Base-by-base conservation (phyloP, 2,329 filamentous ascomycete genomes). In the Diplodia sapinea region DNA sequence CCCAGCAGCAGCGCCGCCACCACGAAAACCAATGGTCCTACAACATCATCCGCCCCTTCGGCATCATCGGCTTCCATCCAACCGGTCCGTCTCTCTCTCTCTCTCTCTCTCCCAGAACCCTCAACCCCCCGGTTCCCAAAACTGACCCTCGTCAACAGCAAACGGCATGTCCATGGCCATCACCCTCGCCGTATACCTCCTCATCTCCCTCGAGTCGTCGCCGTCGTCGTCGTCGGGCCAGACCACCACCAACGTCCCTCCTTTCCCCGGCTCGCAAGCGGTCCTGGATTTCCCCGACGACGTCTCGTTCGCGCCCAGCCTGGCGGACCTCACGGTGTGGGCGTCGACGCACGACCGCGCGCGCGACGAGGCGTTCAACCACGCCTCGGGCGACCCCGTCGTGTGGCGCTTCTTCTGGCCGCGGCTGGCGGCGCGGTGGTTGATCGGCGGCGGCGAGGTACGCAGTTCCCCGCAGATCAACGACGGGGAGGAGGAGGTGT, bases 351-450 rank as follows among this genome's bases (percentile, higher is more conserved):
- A 76, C 33, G 69, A 72, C 0, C 70, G 72, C 2, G 74, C 73
- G 8, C 74, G 71, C 2, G 79, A 82, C 57, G 67, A 82, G 20
- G 75, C 75, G 6, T 81, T 82, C 73, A 82, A 82, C 55, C 74
- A 79, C 20, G 73, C 76, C n/a, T 81, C 82, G 49, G 79, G 79
- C 6, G 78, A 80, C 38, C 73, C 73, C 6, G 73, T 80, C 57
- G 74, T 74, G 1, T 83, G 76, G 72, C 78, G 79, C 38, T 77
- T 74, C 23, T 71, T 82, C 59, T 82, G 80, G 80, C 80, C 81
- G 0, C 74, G 74, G n/a, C 56, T 82, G 0, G 80, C 79, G 23
- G 23, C 23, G 23, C 23, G 23, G 23, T 26, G 23, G 23, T 26
- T 2, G 23, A 23, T 26, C 23, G 23, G 23, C 2, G 2, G 2